Evolutionary conservation across 2,329 filamentous ascomycete species (phyloP), one percentile per base, ranked within the genome.

Genomic region (Microcyclospora pomicola): DNA sequence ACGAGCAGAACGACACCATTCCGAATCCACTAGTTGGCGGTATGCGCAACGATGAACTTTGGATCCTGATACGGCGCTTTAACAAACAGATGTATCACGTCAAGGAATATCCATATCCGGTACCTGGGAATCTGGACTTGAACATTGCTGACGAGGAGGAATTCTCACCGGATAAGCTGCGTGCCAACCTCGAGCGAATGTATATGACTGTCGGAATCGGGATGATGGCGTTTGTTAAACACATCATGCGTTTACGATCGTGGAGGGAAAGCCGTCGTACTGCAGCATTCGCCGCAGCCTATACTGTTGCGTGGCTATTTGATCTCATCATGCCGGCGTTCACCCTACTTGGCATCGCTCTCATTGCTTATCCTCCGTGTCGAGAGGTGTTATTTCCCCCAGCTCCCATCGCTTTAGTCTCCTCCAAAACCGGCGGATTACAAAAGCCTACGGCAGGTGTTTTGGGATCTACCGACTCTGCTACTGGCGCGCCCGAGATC

Each of bases 131-230:
- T 11, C 63, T 93, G 29, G 84, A 92, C 56, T 69, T 92, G 41
- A 84, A 86, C 48, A 79, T 84, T 39, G 78, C 82, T 4, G 79
- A 86, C 30, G 78, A 88, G 38, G 83, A 91, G 47, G 80, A 87
- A 40, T 91, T 91, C 56, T 83, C 80, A 0, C 83, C 84, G 0
- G 83, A 91, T 52, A 91, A 91, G 61, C 64, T 92, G 33, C 71
- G 84, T 9, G 74, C 78, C 2, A 85, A 81, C 37, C 56, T 91
- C 3, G 85, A 92, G 59, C 69, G 85, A 11, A 63, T 91, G 9
- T 92, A 92, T 55, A 86, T 85, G 70, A 83, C 80, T 0, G 74
- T 92, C 0, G 65, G 80, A 6, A 71, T 87, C 35, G 70, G 76
- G 11, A 33, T 85, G 10, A 69, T 85, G 32, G 69, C 66, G 0